phyloP scores from a whole-genome alignment of 2,329 filamentous ascomycete genomes.

The Apiospora aurea region DNA sequence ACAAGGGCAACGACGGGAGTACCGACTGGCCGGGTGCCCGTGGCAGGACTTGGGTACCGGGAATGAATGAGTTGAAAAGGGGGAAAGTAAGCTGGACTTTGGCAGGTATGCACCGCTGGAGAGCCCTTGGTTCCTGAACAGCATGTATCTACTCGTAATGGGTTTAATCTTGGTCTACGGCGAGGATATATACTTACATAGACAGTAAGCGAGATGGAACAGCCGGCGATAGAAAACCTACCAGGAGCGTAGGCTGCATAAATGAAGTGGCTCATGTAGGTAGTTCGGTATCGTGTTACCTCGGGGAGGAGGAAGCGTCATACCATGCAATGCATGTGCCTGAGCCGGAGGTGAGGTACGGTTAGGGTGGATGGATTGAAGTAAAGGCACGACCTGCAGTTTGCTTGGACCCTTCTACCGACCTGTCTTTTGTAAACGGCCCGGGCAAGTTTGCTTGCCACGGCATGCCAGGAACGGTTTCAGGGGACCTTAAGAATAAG shows the following conservation, averaged over 20 bases:
- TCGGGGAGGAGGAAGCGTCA: neutral
- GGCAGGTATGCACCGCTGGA: neutral
- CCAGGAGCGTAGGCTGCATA: too few relatives aligned
- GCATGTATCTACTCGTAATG: neutral
- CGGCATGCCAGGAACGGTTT: constrained; percentile 9
- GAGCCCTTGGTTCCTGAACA: neutral
- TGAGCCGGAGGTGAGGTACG: too few relatives aligned
- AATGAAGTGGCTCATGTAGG: too few relatives aligned
- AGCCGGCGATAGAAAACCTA: too few relatives aligned
- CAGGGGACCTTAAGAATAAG: neutral
- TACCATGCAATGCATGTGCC: neutral
- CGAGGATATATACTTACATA: neutral
- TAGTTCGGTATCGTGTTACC: neutral
- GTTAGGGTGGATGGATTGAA: too few relatives aligned
- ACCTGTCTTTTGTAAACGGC: neutral
- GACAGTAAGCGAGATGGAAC: neutral
- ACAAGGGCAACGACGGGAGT: neutral
- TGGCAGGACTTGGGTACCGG: neutral
- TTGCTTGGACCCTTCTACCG: neutral
- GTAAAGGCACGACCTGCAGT: neutral
- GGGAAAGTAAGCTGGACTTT: neutral
- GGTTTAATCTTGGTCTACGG: neutral
- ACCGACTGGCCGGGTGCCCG: neutral
- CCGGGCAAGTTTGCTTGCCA: constrained; percentile 11
- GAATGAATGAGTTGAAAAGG: neutral